Evolutionary conservation across 495 filamentous ascomycete genomes (phyloP), one percentile per base, ranked within the genome.

Genomic region (Acidomyces sp.): DNA sequence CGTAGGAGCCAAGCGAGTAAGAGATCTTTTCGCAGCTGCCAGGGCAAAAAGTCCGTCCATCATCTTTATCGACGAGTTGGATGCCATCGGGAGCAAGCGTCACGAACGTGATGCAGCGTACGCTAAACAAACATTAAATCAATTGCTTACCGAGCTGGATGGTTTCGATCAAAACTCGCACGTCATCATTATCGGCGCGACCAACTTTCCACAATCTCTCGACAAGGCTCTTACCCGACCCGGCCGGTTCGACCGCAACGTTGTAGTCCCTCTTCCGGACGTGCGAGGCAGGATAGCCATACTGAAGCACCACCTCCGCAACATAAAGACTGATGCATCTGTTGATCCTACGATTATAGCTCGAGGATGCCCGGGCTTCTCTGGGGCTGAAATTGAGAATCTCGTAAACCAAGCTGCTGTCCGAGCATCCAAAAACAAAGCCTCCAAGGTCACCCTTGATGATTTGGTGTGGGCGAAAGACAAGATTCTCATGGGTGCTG

Each of bases 391-490:
- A 45, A 66, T 97, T 20, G 90, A 96, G 59, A 96, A 95, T 55
- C 69, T 97, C 48, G 81, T 93, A 51, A 97, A 97, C 61, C 85
- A 94, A 62, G 90, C 90, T 24, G 90, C 90, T 6, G 78, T 96
- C 25, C 85, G 79, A 50, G 90, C 90, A 12, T 84, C 80, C 57
- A 82, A 86, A 57, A 68, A 77, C 37, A 88, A 83, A 61, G 69
- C 76, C 12, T 61, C 61, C 30, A 72, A 74, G 30, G 86, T 97
- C 46, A 65, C 69, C 16, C 78, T 84, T 55, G 56, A 69, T 15
- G 85, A 96, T 55, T 81, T 97, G 39, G 90, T 95, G 47, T 96
- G 85, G 85, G 88, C 90, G 33, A 95, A 92, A 60, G 90, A 97
- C 66, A 93, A 87, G 62, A 84, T 97, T 41, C 79, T 96, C 65